phyloP scores from a whole-genome alignment of 495 filamentous ascomycete species.

The Penicillium steckii region DNA sequence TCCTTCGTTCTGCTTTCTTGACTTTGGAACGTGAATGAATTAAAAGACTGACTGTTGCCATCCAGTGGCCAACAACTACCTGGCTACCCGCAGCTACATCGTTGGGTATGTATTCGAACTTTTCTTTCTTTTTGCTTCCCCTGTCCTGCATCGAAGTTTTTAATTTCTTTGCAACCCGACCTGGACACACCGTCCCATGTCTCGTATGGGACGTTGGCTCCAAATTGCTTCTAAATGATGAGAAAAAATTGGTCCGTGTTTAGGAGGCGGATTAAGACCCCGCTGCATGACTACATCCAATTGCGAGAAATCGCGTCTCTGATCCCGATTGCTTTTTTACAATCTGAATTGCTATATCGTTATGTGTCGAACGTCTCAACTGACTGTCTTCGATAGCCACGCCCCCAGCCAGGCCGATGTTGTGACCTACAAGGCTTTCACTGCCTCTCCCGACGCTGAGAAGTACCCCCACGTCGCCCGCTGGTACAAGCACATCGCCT shows the following conservation, averaged over 20 bases:
- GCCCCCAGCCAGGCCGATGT: slow-evolving; percentile 92
- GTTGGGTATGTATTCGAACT: slow-evolving; percentile 64
- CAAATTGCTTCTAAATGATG: slow-evolving; percentile 62
- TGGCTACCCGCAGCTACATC: slow-evolving; percentile 89
- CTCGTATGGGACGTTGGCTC: slow-evolving; percentile 1
- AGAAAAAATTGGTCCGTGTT: slow-evolving; percentile 98
- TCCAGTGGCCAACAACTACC: slow-evolving; percentile 88
- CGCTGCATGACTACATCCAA: slow-evolving; percentile 81
- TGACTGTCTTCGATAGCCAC: slow-evolving; percentile 56
- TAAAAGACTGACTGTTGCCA: slow-evolving; percentile 39
- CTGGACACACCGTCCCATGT: too few species aligned
- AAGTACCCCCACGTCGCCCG: slow-evolving; percentile 93
- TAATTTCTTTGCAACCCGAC: too few species aligned
- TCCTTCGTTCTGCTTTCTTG: slow-evolving; percentile 23
- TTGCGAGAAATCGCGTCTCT: slow-evolving; percentile 80
- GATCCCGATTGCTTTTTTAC: slow-evolving; percentile 44
- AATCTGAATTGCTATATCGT: slow-evolving; percentile 4
- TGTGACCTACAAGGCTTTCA: slow-evolving; percentile 87
- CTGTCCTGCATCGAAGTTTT: slow-evolving; percentile 8
- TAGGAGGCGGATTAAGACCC: slow-evolving; percentile 98
- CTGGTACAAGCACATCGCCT: slow-evolving; percentile 98
- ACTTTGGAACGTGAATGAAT: slow-evolving; percentile 20
- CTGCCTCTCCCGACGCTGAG: slow-evolving; percentile 65
- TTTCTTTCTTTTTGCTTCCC: slow-evolving; percentile 6
- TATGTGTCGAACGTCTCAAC: slow-evolving; percentile 17